Evolutionary conservation across 352 stramenopile genomes (phyloP), one percentile per base, ranked within the genome.

Genomic region (Aphanomyces astaci): DNA sequence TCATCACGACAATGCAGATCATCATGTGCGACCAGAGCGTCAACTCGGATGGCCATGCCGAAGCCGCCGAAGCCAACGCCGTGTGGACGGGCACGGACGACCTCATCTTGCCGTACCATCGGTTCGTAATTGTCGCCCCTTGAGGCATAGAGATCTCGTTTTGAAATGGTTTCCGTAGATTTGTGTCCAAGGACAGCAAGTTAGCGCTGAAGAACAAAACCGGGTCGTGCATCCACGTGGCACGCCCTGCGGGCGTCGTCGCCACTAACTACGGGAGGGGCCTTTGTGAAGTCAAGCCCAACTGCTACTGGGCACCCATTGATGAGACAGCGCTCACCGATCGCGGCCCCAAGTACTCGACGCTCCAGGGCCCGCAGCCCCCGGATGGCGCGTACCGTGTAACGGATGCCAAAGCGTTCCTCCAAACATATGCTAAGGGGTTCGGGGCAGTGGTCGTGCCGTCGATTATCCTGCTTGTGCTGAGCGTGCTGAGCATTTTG

Each of bases 401-500:
- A 31, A 60, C 43, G 0, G 66, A 72, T 0, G 75, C 66, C 27
- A 62, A 78, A 0, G 64, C 72, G 2, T 73, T 74, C 25, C 17
- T 88, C 49, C 83, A 75, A 48, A 75, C 82, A 55, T 90, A 78
- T 77, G 70, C 56, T 0, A 78, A 81, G n/a, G 75, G 75, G 1
- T 65, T 90, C 31, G 66, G 77, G 46, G 76, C 80, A 25, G 87
- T 87, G 32, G 68, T 82, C 24, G 78, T 86, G 13, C 80, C 82
- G 0, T 79, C 80, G 4, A 78, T 88, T 13, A 78, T 87, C 11
- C 66, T 90, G 40, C 69, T 66, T 0, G 77, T 85, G 19, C 64
- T 90, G 27, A 87, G 78, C 66, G 11, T 90, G 27, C 66, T 90
- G 36, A 88, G 78, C 30, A 85, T 89, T 73, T 60, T 90, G 5